Conservation (phyloP, 1,284 basidiomycete species). For the Singerocomus rubriflavus region DNA sequence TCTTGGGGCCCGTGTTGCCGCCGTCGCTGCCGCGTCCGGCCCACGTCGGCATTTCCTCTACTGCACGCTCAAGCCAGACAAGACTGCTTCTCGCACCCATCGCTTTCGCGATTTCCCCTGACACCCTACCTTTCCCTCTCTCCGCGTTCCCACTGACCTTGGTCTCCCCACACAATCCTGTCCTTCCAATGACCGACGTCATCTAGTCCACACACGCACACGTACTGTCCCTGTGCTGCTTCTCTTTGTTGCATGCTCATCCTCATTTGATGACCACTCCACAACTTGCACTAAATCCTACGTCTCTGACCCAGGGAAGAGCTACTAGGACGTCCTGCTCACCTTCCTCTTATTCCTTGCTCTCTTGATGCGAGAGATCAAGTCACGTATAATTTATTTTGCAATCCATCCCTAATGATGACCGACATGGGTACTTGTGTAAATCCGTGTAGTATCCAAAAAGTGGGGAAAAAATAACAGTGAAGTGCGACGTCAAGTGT, state of each 20-base stretch:
- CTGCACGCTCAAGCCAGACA: conserved; percentile 64
- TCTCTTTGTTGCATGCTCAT: no score
- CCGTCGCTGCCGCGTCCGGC: conserved; percentile 59
- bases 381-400: not conserved
- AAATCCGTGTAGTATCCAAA: conserved; percentile 24
- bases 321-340: no score
- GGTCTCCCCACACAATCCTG: no score
- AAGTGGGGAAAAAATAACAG: not conserved
- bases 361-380: no score
- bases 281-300: no score
- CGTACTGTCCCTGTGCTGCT: no score
- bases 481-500: not conserved
- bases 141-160: not conserved
- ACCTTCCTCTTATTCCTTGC: no score
- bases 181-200: no score
- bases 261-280: no score
- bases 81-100: conserved; percentile 34
- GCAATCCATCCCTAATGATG: conserved; percentile 5
- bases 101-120: conserved; percentile 30
- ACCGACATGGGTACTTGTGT: conserved; percentile 3
- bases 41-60: conserved; percentile 79
- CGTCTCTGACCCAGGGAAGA: no score
- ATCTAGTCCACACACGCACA: no score
- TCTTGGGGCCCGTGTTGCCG: conserved; percentile 57
- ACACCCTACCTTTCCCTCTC: not conserved